Conservation (phyloP, 306 rosid genomes). For the Dalbergia oliveri region DNA sequence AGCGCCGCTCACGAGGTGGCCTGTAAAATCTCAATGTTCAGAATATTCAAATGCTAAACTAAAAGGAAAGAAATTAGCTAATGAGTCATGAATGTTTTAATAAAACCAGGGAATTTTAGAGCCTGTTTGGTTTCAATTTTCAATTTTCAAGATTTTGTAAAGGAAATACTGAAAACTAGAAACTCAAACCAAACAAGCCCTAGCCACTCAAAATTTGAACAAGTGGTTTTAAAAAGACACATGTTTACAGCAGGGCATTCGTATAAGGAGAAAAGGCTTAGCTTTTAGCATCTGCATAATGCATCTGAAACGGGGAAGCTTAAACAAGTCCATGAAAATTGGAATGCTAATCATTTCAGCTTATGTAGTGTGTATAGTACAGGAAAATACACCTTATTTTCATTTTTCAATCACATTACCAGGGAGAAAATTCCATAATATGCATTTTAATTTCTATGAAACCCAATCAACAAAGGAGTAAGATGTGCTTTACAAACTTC, state of each 20-base stretch:
- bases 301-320: conserved; percentile 8
- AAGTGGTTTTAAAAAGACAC: background rate
- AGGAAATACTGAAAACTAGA: no score
- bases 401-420: conserved; percentile 16
- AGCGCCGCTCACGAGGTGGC: conserved; percentile 81
- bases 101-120: background rate
- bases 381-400: background rate
- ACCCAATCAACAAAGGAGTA: conserved; percentile 8
- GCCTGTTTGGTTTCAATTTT: no score
- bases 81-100: background rate
- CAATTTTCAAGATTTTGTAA: no score
- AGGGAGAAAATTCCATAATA: background rate
- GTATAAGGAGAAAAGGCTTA: background rate
- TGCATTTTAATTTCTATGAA: conserved; percentile 1
- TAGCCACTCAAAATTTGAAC: background rate
- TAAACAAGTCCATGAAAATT: conserved; percentile 19
- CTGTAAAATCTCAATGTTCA: conserved; percentile 57
- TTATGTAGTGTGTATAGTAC: background rate
- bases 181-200: no score
- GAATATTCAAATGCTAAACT: conserved; percentile 28
- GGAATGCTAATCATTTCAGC: conserved; percentile 12
- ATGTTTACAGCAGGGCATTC: background rate
- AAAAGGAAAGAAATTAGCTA: background rate
- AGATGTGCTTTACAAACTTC: conserved; percentile 11
- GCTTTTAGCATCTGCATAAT: background rate